Evolutionary conservation across 2,329 filamentous ascomycete genomes (phyloP).

Genomic region (Pseudocercospora fijiensis): DNA sequence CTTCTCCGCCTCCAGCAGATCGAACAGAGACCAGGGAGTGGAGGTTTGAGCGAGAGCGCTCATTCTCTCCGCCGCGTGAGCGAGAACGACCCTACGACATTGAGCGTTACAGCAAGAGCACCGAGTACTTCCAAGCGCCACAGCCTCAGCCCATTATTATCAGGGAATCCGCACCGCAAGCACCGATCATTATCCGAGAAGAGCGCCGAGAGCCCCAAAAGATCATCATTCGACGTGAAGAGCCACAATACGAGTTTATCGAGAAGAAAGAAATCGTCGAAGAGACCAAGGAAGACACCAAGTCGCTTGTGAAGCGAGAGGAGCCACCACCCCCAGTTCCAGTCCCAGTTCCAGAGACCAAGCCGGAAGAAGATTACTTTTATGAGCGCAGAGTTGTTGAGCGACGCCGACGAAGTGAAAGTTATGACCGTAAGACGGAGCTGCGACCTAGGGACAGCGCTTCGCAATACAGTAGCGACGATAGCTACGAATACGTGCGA

Average conservation of each 20-base stretch:
- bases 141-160: conserved; percentile 52
- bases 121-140: conserved; percentile 52
- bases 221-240: conserved; percentile 57
- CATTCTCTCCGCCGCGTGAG: conserved; percentile 46
- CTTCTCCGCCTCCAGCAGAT: conserved; percentile 43
- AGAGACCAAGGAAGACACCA: conserved; percentile 47
- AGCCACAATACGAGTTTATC: conserved; percentile 59
- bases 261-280: conserved; percentile 56
- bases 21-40: conserved; percentile 51
- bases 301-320: conserved; percentile 45
- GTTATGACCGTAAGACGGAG: conserved; percentile 46
- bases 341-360: conserved; percentile 34
- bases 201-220: conserved; percentile 45
- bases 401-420: conserved; percentile 46
- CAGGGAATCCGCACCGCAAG: conserved; percentile 46
- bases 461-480: conserved; percentile 59
- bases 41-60: conserved; percentile 54
- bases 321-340: conserved; percentile 38
- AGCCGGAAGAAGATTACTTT: conserved; percentile 59
- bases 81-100: conserved; percentile 47
- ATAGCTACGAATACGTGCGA: conserved; percentile 61
- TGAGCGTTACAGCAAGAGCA: conserved; percentile 53
- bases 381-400: conserved; percentile 59
- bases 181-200: conserved; percentile 56
- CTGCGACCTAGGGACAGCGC: conserved; percentile 54